Base-by-base conservation (phyloP, 768 basidiomycete genomes). In the Harrya chromipes region DNA sequence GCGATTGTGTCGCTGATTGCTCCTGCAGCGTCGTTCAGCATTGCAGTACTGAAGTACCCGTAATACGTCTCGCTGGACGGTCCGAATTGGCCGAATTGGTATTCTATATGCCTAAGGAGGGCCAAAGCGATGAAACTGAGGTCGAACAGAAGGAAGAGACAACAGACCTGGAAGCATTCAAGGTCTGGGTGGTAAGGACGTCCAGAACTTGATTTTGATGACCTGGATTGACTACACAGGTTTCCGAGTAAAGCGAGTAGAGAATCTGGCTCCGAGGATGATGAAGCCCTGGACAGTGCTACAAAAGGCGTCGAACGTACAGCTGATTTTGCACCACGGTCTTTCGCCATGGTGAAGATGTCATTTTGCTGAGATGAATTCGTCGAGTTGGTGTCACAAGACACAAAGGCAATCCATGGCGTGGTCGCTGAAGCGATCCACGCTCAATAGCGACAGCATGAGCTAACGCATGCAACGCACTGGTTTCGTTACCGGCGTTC, bases 331-430 rank as follows among this genome's bases (percentile, higher is more conserved):
- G 93, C 94, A 5, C 94, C 94, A 53, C 81, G 74, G 54, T 86
- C 81, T 36, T 78, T 74, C 19, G 90, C 91, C 36, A 90, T 74
- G 0, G 89, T 90, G 67, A 97, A 92, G 45, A 94, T 79, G 64
- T 97, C 93, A 41, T 73, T 3, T 79, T 73, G 44, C 21, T 72
- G 63, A 1, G 83, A 82, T 4, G 80, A 72, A 51, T 78, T 70
- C 14, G 89, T 89, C 16, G 84, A 76, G 65, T 94, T 93, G 48
- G 64, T 61, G 61, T 94, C 92, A 66, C 93, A 95, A 4, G 83
- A 79, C 42, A 97, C 79, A 55, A 94, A 76, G 12, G 94, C 94
- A 58, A 97, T 87, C 92, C 93, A 97, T 4, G 94, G 91, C 0
- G 92, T 90, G 6, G 71, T 74, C 3, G 88, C 86, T 79, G 63